These are phyloP conservation scores for Tremellales sp. DNA, from an alignment of 1,284 basidiomycete genomes.

Conservation along the genomic window DNA sequence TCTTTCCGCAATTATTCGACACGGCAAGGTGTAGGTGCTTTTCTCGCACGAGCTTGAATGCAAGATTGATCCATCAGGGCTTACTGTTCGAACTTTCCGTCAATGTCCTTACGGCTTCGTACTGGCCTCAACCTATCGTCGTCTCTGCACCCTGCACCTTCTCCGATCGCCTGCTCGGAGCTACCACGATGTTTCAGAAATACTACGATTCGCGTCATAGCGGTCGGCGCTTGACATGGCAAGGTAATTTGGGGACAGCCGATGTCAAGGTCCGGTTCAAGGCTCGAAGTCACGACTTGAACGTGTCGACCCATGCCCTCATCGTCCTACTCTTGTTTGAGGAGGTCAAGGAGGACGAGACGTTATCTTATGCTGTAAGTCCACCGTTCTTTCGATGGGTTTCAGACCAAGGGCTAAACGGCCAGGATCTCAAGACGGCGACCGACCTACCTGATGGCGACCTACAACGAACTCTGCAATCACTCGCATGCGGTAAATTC, in stretches of 20 bases:
- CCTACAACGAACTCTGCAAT: conserved; percentile 86
- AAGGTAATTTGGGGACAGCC: conserved; percentile 84
- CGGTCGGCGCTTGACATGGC: conserved; percentile 89
- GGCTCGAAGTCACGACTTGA: conserved; percentile 76
- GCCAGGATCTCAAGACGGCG: conserved; percentile 54
- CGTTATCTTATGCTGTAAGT: conserved; percentile 49
- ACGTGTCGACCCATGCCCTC: conserved; percentile 85
- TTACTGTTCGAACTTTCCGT: conserved; percentile 76
- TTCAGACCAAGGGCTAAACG: conserved; percentile 5
- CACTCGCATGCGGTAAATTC: conserved; percentile 94
- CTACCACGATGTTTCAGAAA: conserved; percentile 73
- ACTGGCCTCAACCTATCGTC: conserved; percentile 71
- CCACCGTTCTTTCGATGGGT: neutral
- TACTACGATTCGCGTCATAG: conserved; percentile 88
- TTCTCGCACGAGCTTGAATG: neutral
- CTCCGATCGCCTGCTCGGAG: conserved; percentile 60
- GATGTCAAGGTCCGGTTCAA: conserved; percentile 86
- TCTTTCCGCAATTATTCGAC: conserved; percentile 55
- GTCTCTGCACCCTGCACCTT: conserved; percentile 61
- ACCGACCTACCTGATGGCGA: conserved; percentile 74
- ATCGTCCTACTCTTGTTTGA: conserved; percentile 89
- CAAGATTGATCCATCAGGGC: conserved; percentile 48
- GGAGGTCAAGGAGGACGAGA: conserved; percentile 61
- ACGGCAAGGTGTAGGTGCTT: conserved; percentile 24
- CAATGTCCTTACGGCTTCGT: conserved; percentile 85